Percentiles rank a stretch among this genome's conserved stretches.
Evolutionary conservation across 495 filamentous ascomycete species (phyloP).

Genomic region (Xylaria sp.): DNA sequence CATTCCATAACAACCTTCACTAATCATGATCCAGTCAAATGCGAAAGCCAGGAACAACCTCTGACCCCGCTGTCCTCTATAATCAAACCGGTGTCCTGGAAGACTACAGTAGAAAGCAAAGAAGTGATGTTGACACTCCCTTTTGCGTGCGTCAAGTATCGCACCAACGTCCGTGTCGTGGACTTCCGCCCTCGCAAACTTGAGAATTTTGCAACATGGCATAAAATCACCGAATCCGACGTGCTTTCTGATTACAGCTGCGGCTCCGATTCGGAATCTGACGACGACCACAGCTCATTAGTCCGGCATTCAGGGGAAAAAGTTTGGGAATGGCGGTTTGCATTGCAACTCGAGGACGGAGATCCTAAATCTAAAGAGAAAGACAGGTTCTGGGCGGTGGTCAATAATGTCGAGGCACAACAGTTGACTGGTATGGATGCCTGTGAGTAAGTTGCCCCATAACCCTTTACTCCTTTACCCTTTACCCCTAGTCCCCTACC

Average conservation of each 20-base stretch:
- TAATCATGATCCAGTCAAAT: constrained; percentile 48
- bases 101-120: constrained; percentile 43
- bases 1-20: not conserved
- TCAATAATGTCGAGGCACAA: constrained; percentile 69
- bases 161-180: constrained; percentile 71
- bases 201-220: constrained; percentile 72
- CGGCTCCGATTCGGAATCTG: constrained; percentile 43
- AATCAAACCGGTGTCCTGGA: constrained; percentile 47
- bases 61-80: constrained; percentile 58
- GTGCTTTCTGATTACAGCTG: constrained; percentile 53
- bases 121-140: constrained; percentile 58
- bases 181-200: constrained; percentile 79
- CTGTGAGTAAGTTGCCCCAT: constrained; percentile 63
- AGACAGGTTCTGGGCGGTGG: constrained; percentile 65
- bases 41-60: constrained; percentile 50
- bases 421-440: constrained; percentile 71
- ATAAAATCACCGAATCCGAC: constrained; percentile 52
- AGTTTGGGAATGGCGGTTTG: constrained; percentile 82
- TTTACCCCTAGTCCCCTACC: not conserved
- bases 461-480: constrained; percentile 6
- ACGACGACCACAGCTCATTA: constrained; percentile 36
- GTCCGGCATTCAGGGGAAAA: constrained; percentile 34
- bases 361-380: constrained; percentile 37
- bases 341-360: constrained; percentile 72
- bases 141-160: constrained; percentile 79